Evolutionary conservation across 495 filamentous ascomycete genomes (phyloP).

Genomic region (Penicillium ochrochloron): DNA sequence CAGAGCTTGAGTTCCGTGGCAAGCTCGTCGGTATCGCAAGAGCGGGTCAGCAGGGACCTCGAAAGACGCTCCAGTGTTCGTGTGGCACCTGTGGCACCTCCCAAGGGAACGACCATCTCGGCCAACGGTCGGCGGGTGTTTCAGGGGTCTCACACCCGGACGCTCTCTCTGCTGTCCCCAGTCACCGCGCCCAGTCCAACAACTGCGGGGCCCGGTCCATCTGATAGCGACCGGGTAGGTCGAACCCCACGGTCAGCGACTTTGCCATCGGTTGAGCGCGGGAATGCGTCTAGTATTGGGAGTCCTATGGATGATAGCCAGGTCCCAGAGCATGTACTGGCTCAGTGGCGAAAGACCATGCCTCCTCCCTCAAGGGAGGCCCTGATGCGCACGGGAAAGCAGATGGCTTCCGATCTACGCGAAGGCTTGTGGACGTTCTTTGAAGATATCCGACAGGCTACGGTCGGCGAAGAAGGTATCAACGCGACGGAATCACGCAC

Average conservation of each 20-base stretch:
- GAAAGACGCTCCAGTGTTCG: constrained; percentile 55
- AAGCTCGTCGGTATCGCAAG: constrained; percentile 38
- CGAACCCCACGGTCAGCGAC: constrained; percentile 52
- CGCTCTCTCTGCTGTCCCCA: constrained; percentile 85
- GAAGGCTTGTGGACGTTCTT: constrained; percentile 96
- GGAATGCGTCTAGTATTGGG: constrained; percentile 25
- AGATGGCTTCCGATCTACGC: constrained; percentile 88
- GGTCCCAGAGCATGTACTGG: constrained; percentile 39
- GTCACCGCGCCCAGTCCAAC: constrained; percentile 27
- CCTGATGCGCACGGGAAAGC: constrained; percentile 71
- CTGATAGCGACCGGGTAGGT: constrained; percentile 40
- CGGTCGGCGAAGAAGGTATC: constrained; percentile 89
- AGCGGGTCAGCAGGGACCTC: constrained; percentile 49
- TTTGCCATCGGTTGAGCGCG: constrained; percentile 50
- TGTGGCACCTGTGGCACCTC: constrained; percentile 22
- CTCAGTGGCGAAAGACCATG: constrained; percentile 49
- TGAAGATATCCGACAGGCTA: constrained; percentile 92
- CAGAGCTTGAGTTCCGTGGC: constrained; percentile 39
- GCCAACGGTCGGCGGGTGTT: constrained; percentile 63
- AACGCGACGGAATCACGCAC: constrained; percentile 56
- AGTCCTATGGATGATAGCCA: constrained; percentile 31
- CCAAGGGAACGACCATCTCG: constrained; percentile 44
- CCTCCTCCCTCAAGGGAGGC: constrained; percentile 57
- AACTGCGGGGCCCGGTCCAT: constrained; percentile 10
- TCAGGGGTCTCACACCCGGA: constrained; percentile 76